These are phyloP conservation scores for Lactarius hengduanensis DNA, from an alignment of 768 basidiomycete species.

Conservation along the genomic window DNA sequence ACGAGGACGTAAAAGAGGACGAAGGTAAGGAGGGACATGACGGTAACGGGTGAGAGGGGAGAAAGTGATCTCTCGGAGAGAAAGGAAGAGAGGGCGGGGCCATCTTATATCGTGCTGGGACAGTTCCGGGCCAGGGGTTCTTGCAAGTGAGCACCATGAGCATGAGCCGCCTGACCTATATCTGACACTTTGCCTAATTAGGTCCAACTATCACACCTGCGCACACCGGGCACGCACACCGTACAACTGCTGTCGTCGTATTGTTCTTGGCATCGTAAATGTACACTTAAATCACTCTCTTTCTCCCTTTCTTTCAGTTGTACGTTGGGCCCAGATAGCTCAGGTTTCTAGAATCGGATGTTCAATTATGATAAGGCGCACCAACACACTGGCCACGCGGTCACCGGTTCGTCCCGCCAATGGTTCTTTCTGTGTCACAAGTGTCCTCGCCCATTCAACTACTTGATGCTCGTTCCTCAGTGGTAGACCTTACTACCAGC, in stretches of 20 bases:
- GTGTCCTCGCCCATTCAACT: not conserved
- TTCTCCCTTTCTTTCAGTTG: not conserved
- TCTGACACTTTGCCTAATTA: not conserved
- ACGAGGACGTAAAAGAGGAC: not conserved
- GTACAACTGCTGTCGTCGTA: not conserved
- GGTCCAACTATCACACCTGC: not conserved
- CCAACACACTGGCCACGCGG: not conserved
- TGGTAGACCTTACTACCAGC: not conserved
- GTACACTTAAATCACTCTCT: not conserved
- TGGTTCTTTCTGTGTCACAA: not conserved
- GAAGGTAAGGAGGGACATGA: conserved; percentile 14
- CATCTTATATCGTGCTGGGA: conserved; percentile 1
- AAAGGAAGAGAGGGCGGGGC: not conserved
- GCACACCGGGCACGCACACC: not conserved
- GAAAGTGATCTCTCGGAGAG: not conserved
- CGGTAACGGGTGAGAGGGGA: not conserved
- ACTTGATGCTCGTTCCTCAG: not conserved
- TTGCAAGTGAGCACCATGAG: not conserved
- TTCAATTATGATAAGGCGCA: not conserved
- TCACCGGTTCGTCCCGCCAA: not conserved
- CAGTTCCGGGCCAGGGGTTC: not conserved
- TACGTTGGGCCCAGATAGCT: not conserved
- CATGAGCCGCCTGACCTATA: not conserved
- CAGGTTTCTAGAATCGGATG: not conserved
- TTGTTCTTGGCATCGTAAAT: not conserved